Base-by-base conservation (phyloP, 352 stramenopile genomes). In the Pythium guiyangense region DNA sequence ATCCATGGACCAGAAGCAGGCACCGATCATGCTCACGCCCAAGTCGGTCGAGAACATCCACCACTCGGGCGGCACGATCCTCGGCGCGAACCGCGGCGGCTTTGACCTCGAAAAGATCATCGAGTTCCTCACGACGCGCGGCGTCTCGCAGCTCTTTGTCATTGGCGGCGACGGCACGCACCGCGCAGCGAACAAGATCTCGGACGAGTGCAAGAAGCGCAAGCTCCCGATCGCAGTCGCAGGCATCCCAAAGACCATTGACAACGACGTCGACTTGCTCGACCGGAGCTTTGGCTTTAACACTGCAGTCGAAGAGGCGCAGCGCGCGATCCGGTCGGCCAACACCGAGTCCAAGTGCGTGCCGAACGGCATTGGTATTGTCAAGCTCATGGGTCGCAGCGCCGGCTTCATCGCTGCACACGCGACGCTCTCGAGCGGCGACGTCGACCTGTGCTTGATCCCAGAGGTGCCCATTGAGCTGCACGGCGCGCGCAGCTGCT, bases 111-210 rank as follows among this genome's bases (percentile, higher is more conserved):
- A n/a, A n/a, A n/a, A n/a, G n/a, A n/a, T n/a, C n/a, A n/a, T n/a
- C n/a, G n/a, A n/a, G n/a, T n/a, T n/a, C n/a, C n/a, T n/a, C n/a
- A n/a, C n/a, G n/a, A n/a, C n/a, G n/a, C n/a, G n/a, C n/a, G n/a
- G n/a, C n/a, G n/a, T n/a, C n/a, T n/a, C n/a, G n/a, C n/a, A n/a
- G n/a, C n/a, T n/a, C n/a, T n/a, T n/a, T n/a, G n/a, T n/a, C n/a
- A n/a, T n/a, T n/a, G n/a, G n/a, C n/a, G n/a, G n/a, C n/a, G n/a
- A 99, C 67, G 97, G 97, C 54, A 99, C 96, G 15, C 96, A 99
- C 76, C 88, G 96, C 52, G 96, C 92, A 37, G 96, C 96, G 20
- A 98, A 98, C 79, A 90, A 88, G 58, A 86, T 96, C 42, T 76
- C 81, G 47, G 75, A 93, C 47, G 86, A 89, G 62, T 94, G 81